Conservation (phyloP, 176 grass and related monocot genomes). For the Eleusine coracana region DNA sequence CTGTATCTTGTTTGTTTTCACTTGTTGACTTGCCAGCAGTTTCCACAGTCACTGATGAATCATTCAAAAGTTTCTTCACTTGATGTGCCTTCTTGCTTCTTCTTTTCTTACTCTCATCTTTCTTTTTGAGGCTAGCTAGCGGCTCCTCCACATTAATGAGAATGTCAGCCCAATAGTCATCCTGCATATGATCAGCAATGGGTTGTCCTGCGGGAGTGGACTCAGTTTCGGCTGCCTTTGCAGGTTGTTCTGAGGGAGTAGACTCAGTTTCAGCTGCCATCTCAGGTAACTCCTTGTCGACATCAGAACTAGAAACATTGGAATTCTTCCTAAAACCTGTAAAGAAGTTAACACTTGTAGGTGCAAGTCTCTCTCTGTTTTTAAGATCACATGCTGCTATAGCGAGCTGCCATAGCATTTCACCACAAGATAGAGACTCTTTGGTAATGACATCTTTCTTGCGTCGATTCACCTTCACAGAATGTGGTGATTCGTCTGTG, state of each 20-base stretch:
- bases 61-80: constrained; percentile 1
- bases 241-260: constrained; percentile 31
- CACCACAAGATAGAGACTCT: constrained; percentile 49
- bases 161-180: constrained; percentile 74
- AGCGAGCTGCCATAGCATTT: constrained; percentile 66
- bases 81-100: constrained; percentile 38
- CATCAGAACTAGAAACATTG: constrained; percentile 40
- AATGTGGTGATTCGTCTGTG: constrained; percentile 11
- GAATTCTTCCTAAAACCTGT: constrained; percentile 47
- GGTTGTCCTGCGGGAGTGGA: constrained; percentile 34
- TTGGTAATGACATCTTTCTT: constrained; percentile 41
- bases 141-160: constrained; percentile 61
- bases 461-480: constrained; percentile 29
- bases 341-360: constrained; percentile 57
- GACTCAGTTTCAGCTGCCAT: constrained; percentile 20
- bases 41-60: constrained; percentile 7
- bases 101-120: constrained; percentile 43
- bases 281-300: constrained; percentile 29
- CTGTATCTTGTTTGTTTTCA: constrained; percentile 28
- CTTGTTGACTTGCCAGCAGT: constrained; percentile 22
- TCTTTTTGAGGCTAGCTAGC: constrained; percentile 48
- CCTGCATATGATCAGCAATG: constrained; percentile 52
- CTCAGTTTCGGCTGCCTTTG: constrained; percentile 30
- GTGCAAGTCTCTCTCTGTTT: constrained; percentile 43
- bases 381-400: constrained; percentile 55